Conservation (phyloP, 2,329 filamentous ascomycete species). For the Colletotrichum gloeosporioides region DNA sequence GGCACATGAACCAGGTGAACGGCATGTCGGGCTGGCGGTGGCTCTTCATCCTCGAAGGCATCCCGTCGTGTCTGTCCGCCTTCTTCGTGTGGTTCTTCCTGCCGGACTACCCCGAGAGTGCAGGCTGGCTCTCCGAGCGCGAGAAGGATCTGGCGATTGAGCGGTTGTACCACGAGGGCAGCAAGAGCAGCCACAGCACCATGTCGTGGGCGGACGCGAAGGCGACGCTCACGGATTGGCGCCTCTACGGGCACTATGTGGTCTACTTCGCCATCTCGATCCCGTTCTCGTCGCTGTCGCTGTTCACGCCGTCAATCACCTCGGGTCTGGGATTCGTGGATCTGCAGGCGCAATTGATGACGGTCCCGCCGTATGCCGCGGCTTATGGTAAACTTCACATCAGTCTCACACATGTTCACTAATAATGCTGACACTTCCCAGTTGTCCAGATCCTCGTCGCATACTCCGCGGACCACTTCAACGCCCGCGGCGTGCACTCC, state of each 20-base stretch:
- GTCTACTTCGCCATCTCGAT: constrained; percentile 50
- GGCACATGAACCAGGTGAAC: constrained; percentile 29
- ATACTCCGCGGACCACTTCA: constrained; percentile 68
- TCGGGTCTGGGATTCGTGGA: constrained; percentile 55
- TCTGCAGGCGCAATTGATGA: constrained; percentile 68
- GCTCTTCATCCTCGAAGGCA: constrained; percentile 50
- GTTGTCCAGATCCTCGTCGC: constrained; percentile 48
- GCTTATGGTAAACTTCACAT: constrained; percentile 51
- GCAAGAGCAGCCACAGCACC: constrained; percentile 63
- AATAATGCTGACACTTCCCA: constrained; percentile 14
- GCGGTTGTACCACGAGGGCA: constrained; percentile 51
- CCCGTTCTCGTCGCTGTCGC: constrained; percentile 63
- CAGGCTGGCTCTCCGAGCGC: constrained; percentile 38
- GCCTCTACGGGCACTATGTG: constrained; percentile 71
- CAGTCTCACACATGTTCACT: not conserved
- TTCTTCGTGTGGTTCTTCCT: constrained; percentile 33
- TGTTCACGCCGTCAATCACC: constrained; percentile 68
- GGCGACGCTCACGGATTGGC: constrained; percentile 69
- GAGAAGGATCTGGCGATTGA: constrained; percentile 55
- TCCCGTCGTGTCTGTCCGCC: constrained; percentile 36
- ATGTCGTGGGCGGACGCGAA: constrained; percentile 73
- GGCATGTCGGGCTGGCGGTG: constrained; percentile 33
- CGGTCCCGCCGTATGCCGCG: constrained; percentile 68
- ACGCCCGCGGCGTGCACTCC: constrained; percentile 54
- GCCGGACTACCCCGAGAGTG: constrained; percentile 49